Evolutionary conservation across 768 basidiomycete genomes (phyloP).

Genomic region (Peribolospora baueri): DNA sequence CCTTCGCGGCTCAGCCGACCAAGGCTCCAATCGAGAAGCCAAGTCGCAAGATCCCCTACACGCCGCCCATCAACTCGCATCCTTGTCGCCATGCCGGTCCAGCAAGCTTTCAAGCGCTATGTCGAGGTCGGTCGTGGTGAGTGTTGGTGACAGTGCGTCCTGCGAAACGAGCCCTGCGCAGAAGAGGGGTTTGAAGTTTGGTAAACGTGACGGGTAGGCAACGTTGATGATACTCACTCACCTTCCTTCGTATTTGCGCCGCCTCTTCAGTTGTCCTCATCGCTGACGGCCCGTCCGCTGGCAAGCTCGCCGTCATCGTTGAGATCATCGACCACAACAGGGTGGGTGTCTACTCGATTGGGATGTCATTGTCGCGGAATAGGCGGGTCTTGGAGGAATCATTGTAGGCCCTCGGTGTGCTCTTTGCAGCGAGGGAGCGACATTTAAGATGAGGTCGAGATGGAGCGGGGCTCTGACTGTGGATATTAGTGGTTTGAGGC

Average conservation of each 20-base stretch:
- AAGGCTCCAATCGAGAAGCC: no score
- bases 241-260: slow-evolving; percentile 1
- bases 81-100: no score
- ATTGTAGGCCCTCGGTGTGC: no score
- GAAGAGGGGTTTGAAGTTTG: background rate
- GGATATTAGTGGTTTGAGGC: no score
- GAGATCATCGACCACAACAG: slow-evolving; percentile 99
- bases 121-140: slow-evolving; percentile 91
- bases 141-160: slow-evolving; percentile 9
- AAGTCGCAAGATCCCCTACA: no score
- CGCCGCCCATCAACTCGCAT: no score
- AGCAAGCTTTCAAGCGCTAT: slow-evolving; percentile 58
- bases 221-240: slow-evolving; percentile 1
- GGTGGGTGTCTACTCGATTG: slow-evolving; percentile 28
- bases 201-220: background rate
- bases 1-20: no score
- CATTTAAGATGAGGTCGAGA: background rate
- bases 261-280: slow-evolving; percentile 58
- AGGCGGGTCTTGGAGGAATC: no score
- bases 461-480: background rate
- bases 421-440: no score
- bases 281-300: slow-evolving; percentile 57
- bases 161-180: background rate
- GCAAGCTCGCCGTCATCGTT: slow-evolving; percentile 79
- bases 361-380: no score